Conservation (phyloP, 768 basidiomycete genomes). For the Phaffia tasmanica region DNA sequence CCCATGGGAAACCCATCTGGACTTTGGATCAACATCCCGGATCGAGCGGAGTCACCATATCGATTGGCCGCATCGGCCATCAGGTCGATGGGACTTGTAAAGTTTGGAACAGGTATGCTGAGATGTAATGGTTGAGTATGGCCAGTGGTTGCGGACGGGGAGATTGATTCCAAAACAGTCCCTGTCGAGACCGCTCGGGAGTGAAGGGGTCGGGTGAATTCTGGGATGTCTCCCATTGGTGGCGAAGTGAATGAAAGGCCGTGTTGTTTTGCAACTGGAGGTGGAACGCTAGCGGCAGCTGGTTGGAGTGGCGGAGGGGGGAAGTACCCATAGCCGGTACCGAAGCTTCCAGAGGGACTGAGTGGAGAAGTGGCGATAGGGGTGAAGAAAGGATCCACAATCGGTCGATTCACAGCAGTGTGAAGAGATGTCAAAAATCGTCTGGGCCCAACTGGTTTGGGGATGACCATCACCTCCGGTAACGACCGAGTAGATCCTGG, state of each 20-base stretch:
- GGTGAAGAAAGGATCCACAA: conserved; percentile 78
- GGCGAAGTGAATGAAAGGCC: neutral
- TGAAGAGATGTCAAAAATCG: conserved; percentile 84
- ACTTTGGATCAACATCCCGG: conserved; percentile 79
- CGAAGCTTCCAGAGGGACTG: conserved; percentile 52
- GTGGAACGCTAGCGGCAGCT: too few species aligned
- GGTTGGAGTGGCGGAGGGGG: conserved; percentile 29
- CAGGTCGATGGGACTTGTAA: conserved; percentile 48
- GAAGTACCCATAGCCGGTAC: conserved; percentile 31
- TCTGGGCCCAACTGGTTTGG: conserved; percentile 91
- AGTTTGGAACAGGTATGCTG: conserved; percentile 2
- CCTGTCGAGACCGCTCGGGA: conserved; percentile 1
- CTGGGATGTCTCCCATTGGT: neutral
- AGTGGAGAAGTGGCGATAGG: conserved; percentile 90
- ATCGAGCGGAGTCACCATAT: conserved; percentile 63
- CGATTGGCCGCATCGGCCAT: conserved; percentile 53
- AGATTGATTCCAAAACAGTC: neutral
- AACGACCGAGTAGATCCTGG: conserved; percentile 39
- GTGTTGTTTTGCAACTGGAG: too few species aligned
- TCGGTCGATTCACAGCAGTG: conserved; percentile 73
- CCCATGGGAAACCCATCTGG: conserved; percentile 90
- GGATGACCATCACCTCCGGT: conserved; percentile 91
- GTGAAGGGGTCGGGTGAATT: neutral
- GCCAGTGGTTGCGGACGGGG: neutral
- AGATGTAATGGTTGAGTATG: conserved; percentile 12